Conservation (phyloP, 2,329 filamentous ascomycete genomes). For the Verticillium tricorpus region DNA sequence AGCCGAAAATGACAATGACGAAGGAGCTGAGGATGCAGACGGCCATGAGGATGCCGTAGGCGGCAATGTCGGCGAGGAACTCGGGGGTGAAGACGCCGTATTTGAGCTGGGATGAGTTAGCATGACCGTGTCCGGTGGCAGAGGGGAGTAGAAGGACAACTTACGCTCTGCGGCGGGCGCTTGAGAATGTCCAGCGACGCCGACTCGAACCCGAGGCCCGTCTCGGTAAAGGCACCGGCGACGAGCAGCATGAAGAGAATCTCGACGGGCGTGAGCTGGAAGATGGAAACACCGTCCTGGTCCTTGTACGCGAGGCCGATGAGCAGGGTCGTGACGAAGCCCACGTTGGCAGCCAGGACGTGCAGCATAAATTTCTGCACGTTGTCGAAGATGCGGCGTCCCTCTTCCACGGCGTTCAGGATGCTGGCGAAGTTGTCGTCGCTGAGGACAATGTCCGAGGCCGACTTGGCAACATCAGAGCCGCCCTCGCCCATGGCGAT, state of each 20-base stretch:
- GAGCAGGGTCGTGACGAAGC: slow-evolving; percentile 61
- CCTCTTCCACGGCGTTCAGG: slow-evolving; percentile 52
- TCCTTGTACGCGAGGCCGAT: slow-evolving; percentile 69
- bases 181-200: slow-evolving; percentile 63
- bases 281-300: slow-evolving; percentile 56
- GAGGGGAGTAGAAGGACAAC: slow-evolving; percentile 3
- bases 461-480: slow-evolving; percentile 66
- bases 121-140: not conserved
- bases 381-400: slow-evolving; percentile 64
- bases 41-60: slow-evolving; percentile 62
- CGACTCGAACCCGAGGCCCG: slow-evolving; percentile 66
- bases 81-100: slow-evolving; percentile 61
- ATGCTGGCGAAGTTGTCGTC: slow-evolving; percentile 60
- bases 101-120: slow-evolving; percentile 22
- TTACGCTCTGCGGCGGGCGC: slow-evolving; percentile 58
- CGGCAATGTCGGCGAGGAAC: slow-evolving; percentile 57
- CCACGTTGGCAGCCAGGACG: slow-evolving; percentile 62
- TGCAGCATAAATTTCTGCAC: slow-evolving; percentile 69
- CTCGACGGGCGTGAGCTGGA: slow-evolving; percentile 65
- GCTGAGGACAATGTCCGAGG: slow-evolving; percentile 60
- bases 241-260: slow-evolving; percentile 75
- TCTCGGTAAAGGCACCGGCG: slow-evolving; percentile 65
- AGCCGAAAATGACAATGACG: slow-evolving; percentile 52
- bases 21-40: slow-evolving; percentile 54
- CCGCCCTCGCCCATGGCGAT: slow-evolving; percentile 67